phyloP scores from a whole-genome alignment of 192 early-diverging fungal genomes.

The Cetraspora pellucida region DNA sequence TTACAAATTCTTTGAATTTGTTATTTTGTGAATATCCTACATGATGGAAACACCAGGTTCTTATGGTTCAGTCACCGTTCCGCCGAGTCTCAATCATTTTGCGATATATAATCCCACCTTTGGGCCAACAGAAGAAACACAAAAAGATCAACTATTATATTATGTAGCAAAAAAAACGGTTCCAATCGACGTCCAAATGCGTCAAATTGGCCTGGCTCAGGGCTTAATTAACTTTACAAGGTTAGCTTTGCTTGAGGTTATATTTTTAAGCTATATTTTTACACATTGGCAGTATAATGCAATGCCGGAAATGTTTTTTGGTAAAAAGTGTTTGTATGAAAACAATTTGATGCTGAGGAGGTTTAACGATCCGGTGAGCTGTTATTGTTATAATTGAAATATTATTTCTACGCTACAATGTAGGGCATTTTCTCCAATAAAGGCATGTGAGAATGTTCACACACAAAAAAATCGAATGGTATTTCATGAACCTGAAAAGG shows the following conservation, averaged over 20 bases:
- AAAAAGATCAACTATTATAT: constrained; percentile 75
- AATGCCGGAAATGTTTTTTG: too few species aligned
- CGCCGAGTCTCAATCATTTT: constrained; percentile 66
- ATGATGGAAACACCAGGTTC: too few species aligned
- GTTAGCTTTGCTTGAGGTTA: constrained; percentile 38
- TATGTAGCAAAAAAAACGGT: constrained; percentile 70
- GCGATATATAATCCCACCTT: constrained; percentile 74
- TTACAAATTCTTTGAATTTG: too few species aligned
- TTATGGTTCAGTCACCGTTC: neutral
- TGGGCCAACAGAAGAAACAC: constrained; percentile 66
- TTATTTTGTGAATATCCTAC: too few species aligned
- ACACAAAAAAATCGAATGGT: constrained; percentile 62
- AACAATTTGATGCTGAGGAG: neutral
- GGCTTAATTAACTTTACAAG: constrained; percentile 70
- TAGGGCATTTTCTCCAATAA: constrained; percentile 56
- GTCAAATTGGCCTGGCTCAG: constrained; percentile 74
- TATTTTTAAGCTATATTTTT: too few species aligned
- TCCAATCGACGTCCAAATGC: constrained; percentile 72
- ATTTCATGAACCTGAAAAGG: constrained; percentile 59
- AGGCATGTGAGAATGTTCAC: constrained; percentile 59
- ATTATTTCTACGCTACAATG: neutral
- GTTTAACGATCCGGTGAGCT: neutral
- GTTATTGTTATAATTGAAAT: constrained; percentile 2
- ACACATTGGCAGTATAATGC: too few species aligned
- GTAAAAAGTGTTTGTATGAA: too few species aligned